Base-by-base conservation (phyloP, 176 grass and related monocot genomes). In the Guadua angustifolia region DNA sequence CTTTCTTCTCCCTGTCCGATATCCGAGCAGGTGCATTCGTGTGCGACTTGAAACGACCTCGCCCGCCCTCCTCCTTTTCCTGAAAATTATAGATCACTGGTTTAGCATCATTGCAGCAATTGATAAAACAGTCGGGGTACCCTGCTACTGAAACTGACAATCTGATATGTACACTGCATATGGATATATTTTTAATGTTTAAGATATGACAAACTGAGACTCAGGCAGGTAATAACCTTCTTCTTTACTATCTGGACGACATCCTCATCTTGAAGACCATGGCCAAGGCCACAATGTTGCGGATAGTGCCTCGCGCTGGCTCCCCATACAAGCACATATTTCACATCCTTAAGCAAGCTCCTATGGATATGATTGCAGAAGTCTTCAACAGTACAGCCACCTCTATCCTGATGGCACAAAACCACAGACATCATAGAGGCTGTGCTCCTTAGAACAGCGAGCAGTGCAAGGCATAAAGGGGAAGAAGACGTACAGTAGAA, bases 171-270 rank as follows among this genome's bases (percentile, higher is more conserved):
- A 60, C 14, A 61, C 19, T 1, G 3, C 7, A 69, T 76, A 49
- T 22, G 29, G 11, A 43, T 66, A 39, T 74, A 0, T 50, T 79
- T 67, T 22, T 55, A 8, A 25, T 47, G 10, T 15, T 63, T 4
- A 7, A 26, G 18, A 75, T 46, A 71, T 36, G 39, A 82, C 47
- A 10, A 65, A 73, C 8, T 66, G 22, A 64, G 56, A 10, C 69
- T 62, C 56, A 3, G 66, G 66, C 46, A 84, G 63, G 24, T 26
- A 78, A 57, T 22, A 84, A 99, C 96, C 96, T 99, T 95, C 86
- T 99, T 99, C 89, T 99, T 95, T 58, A 99, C 93, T 81, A 99
- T 95, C 83, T 99, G 93, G 61, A 99, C 93, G 5, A 95, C 96
- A 79, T 99, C 96, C 86, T 99, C 93, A 0, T 99, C 96, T 39